Evolutionary conservation across 2,329 filamentous ascomycete genomes (phyloP), one percentile per base, ranked within the genome.

Genomic region (Beauveria medogensis): DNA sequence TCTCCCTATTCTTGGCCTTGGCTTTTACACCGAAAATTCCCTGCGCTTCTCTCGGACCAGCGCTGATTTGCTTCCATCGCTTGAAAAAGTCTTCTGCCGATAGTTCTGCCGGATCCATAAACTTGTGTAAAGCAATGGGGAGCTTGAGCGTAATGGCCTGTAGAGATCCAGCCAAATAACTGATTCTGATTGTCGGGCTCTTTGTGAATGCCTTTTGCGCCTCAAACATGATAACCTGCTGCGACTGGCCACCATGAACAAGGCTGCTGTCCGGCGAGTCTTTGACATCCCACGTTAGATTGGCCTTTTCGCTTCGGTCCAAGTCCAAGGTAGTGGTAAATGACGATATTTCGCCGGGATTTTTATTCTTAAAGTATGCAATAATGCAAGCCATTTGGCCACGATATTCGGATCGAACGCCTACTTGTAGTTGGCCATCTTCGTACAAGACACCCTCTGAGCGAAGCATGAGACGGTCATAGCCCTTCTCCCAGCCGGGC

Each of bases 11-110:
- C 14, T 64, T 59, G 18, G 79, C 80, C 30, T 80, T 81, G 2
- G 66, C 64, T 1, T 78, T 75, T 12, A 93, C 72, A 0, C 87
- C 86, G 73, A 99, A 95, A 37, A 97, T 91, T 53, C 83, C 83
- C 72, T 99, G 94, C 0, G 90, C 87, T 74, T 99, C 95, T 34
- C 95, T 84, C 1, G 92, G 88, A 2, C 85, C 85, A 5, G 90
- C 91, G 14, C 94, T 94, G 68, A 99, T 97, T 76, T 99, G 94
- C 80, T 96, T 95, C 94, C 94, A 99, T 56, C 95, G 83, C 80
- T 95, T 97, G 83, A 99, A 99, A 76, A 97, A 99, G 71, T 99
- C 94, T 57, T 99, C 94, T 0, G 88, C 86, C 7, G 84, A 84
- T 44, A 99, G 79, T 61, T 94, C 88, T 0, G 94, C 92, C 0